Percentiles rank a stretch among this genome's conserved stretches.
Conservation (phyloP, 306 rosid species). For the Cicer pinnatifidum region DNA sequence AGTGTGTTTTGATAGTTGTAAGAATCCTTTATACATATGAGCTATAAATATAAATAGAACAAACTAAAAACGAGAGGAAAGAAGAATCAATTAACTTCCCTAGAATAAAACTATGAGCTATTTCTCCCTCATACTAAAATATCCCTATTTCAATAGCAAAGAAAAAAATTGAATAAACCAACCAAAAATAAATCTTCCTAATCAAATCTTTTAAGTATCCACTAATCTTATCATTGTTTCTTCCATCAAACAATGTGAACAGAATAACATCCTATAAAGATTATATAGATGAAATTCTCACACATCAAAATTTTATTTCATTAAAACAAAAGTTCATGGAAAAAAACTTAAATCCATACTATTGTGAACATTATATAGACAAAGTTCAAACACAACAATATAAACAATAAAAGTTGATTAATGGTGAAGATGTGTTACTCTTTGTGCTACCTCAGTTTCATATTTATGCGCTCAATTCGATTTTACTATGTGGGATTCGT, state of each 20-base stretch:
- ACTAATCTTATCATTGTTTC: slow-evolving; percentile 26
- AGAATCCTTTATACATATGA: no score
- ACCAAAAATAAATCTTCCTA: slow-evolving; percentile 12
- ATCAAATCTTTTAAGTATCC: slow-evolving; percentile 33
- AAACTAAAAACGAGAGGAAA: slow-evolving; percentile 17
- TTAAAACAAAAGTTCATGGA: not conserved
- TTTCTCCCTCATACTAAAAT: slow-evolving; percentile 15
- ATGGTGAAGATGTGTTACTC: no score
- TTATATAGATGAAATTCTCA: slow-evolving; percentile 21
- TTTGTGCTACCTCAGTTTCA: no score
- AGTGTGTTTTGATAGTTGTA: no score
- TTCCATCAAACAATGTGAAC: slow-evolving; percentile 26
- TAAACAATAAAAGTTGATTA: no score
- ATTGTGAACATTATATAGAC: no score
- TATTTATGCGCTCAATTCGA: no score
- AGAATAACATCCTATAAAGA: slow-evolving; percentile 15
- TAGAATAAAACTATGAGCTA: slow-evolving; percentile 40
- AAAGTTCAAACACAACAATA: no score
- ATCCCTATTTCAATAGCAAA: slow-evolving; percentile 37
- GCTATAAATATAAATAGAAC: slow-evolving; percentile 33
- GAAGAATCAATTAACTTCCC: slow-evolving; percentile 37
- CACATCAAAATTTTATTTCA: slow-evolving; percentile 20
- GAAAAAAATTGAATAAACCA: slow-evolving; percentile 29
- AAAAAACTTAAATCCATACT: slow-evolving; percentile 7
- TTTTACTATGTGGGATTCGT: no score